phyloP scores from a whole-genome alignment of 2,329 filamentous ascomycete species.

The Ceratocystis colombiana region DNA sequence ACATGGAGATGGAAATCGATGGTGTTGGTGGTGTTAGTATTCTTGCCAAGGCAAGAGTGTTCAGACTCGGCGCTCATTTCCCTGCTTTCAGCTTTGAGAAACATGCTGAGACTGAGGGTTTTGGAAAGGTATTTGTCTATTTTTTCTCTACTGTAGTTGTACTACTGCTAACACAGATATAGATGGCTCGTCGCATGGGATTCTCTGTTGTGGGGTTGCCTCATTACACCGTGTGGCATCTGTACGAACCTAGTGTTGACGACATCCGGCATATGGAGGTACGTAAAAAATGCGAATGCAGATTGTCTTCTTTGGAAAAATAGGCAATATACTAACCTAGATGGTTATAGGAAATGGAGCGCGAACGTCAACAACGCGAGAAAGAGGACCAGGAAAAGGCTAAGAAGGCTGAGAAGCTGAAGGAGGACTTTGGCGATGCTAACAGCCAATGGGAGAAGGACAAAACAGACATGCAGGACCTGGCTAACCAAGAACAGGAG shows the following conservation, averaged over 20 bases:
- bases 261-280: constrained; percentile 95
- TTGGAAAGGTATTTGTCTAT: constrained; percentile 68
- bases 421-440: constrained; percentile 67
- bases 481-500: constrained; percentile 31
- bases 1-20: constrained; percentile 99
- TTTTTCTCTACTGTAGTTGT: not conserved
- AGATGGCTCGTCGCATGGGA: constrained; percentile 97
- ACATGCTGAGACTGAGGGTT: constrained; percentile 95
- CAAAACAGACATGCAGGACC: constrained; percentile 64
- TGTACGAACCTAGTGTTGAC: constrained; percentile 97
- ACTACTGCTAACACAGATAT: constrained; percentile 25
- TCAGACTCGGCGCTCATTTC: constrained; percentile 91
- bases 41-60: constrained; percentile 88
- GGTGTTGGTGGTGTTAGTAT: constrained; percentile 97
- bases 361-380: constrained; percentile 69
- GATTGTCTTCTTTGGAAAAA: not conserved
- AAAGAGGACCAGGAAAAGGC: constrained; percentile 58
- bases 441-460: constrained; percentile 82
- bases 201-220: constrained; percentile 92
- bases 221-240: constrained; percentile 98
- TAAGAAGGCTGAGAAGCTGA: constrained; percentile 65
- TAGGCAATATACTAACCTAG: constrained; percentile 26
- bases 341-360: constrained; percentile 69
- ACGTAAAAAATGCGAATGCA: constrained; percentile 21
- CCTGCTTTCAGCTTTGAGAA: constrained; percentile 98